Evolutionary conservation across 169 alveolate genomes (phyloP).

Genomic region (Plasmodium sp.): DNA sequence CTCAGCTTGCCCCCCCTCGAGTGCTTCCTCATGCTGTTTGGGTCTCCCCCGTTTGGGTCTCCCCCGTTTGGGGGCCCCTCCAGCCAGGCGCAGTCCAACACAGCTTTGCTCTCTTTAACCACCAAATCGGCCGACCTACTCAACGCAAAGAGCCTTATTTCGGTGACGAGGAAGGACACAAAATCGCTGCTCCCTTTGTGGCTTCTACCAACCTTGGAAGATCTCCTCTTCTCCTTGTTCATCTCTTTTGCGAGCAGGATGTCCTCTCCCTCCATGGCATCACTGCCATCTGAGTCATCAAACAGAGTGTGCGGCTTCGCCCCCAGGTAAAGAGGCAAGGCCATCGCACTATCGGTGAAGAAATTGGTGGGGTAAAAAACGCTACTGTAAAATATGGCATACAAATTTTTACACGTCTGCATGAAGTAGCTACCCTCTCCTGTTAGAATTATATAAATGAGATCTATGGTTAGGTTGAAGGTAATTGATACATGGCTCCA

Average conservation of each 20-base stretch:
- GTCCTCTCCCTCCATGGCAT: neutral
- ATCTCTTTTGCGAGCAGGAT: neutral
- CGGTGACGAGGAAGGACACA: slow-evolving; percentile 39
- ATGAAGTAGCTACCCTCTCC: slow-evolving; percentile 32
- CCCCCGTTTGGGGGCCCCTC: neutral
- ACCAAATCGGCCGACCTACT: slow-evolving; percentile 50
- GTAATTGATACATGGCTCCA: slow-evolving; percentile 39
- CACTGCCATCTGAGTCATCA: neutral
- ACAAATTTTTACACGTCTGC: neutral
- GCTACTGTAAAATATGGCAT: slow-evolving; percentile 44
- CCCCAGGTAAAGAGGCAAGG: slow-evolving; percentile 23
- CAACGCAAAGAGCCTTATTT: slow-evolving; percentile 18
- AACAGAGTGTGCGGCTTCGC: neutral
- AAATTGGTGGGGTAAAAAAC: slow-evolving; percentile 46
- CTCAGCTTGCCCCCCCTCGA: neutral
- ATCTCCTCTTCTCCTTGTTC: neutral
- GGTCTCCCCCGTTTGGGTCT: neutral
- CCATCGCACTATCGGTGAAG: neutral
- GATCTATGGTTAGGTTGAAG: slow-evolving; percentile 52
- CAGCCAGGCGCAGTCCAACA: neutral
- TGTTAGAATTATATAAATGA: slow-evolving; percentile 36
- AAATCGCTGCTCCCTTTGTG: neutral
- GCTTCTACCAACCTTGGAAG: neutral
- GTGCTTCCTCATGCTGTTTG: neutral
- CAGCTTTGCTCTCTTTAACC: neutral